Conservation (phyloP, 495 filamentous ascomycete genomes). For the Aspergillus funiculosus region DNA sequence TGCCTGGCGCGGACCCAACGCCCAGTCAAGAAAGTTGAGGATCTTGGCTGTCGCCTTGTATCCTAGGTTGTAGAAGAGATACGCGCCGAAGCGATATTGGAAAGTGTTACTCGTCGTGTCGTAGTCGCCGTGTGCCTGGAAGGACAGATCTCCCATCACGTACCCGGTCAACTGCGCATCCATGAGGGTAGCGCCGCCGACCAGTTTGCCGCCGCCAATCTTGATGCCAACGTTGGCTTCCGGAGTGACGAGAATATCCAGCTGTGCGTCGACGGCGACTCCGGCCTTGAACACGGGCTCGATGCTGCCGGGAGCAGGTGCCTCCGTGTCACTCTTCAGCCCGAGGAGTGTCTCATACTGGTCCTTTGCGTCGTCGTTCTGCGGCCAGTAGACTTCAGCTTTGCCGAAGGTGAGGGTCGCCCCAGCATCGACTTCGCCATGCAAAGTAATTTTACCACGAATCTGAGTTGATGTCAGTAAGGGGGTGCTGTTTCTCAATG, state of each 20-base stretch:
- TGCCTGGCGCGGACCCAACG: slow-evolving; percentile 8
- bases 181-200: slow-evolving; percentile 17
- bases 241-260: slow-evolving; percentile 19
- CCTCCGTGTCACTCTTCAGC: slow-evolving; percentile 10
- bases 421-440: slow-evolving; percentile 19
- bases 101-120: neutral
- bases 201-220: slow-evolving; percentile 19
- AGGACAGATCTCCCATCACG: slow-evolving; percentile 15
- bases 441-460: slow-evolving; percentile 12
- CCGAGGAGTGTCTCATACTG: slow-evolving; percentile 7
- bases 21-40: slow-evolving; percentile 19
- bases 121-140: slow-evolving; percentile 17
- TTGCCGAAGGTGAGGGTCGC: slow-evolving; percentile 22
- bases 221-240: slow-evolving; percentile 24
- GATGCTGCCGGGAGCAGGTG: slow-evolving; percentile 9
- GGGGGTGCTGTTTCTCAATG: neutral
- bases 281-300: slow-evolving; percentile 21
- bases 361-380: slow-evolving; percentile 20
- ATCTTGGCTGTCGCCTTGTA: slow-evolving; percentile 21
- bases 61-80: slow-evolving; percentile 23
- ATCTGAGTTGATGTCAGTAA: slow-evolving; percentile 7
- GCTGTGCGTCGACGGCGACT: slow-evolving; percentile 16
- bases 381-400: slow-evolving; percentile 28
- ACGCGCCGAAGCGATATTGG: slow-evolving; percentile 17
- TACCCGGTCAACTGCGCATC: slow-evolving; percentile 22